Conservation (phyloP, 2,329 filamentous ascomycete genomes). For the Exophiala aquamarina region DNA sequence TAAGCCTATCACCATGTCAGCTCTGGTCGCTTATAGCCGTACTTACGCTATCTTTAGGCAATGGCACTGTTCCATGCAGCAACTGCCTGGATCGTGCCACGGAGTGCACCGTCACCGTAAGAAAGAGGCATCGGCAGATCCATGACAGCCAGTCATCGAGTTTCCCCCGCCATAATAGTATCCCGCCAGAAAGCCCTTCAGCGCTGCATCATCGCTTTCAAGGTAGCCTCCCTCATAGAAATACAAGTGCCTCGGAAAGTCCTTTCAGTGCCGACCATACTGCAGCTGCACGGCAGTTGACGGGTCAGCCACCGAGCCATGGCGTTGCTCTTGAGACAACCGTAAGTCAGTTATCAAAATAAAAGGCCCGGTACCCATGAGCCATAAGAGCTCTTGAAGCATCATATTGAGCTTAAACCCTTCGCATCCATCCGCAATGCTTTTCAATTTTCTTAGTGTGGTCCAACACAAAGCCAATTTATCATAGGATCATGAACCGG, state of each 20-base stretch:
- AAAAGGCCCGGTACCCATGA: too few relatives aligned
- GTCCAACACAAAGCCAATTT: not conserved
- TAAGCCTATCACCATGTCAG: not conserved
- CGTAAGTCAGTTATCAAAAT: too few relatives aligned
- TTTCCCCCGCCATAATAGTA: not conserved
- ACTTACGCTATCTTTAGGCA: conserved; percentile 6
- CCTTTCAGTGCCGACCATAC: too few relatives aligned
- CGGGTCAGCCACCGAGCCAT: not conserved
- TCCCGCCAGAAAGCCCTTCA: too few relatives aligned
- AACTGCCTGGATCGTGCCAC: conserved; percentile 10
- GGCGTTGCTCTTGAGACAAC: not conserved
- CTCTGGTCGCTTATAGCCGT: not conserved
- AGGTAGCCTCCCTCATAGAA: not conserved
- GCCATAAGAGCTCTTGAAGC: too few relatives aligned
- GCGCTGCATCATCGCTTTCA: not conserved
- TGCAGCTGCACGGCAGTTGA: not conserved
- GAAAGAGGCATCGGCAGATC: not conserved
- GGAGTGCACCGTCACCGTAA: conserved; percentile 7
- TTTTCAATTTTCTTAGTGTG: too few relatives aligned
- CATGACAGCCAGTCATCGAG: not conserved
- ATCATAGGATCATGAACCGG: not conserved
- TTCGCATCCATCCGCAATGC: too few relatives aligned
- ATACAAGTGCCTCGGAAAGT: not conserved
- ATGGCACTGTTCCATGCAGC: conserved; percentile 9
- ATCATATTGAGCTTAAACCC: too few relatives aligned